These are phyloP conservation scores for Ustulina deusta DNA, from an alignment of 2,329 filamentous ascomycete species.

Conservation along the genomic window DNA sequence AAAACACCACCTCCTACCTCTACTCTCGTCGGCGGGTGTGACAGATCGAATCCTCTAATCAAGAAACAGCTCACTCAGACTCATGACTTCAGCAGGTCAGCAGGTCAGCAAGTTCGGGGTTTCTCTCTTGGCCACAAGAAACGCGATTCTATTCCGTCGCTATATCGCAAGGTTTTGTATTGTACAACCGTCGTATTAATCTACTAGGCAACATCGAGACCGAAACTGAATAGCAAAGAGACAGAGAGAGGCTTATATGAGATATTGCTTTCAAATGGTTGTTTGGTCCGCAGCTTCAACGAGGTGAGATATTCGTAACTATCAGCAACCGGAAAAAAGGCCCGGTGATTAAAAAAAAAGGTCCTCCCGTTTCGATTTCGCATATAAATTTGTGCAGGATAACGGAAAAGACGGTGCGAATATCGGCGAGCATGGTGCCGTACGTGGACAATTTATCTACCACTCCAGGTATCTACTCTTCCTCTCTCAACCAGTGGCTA, in stretches of 20 bases:
- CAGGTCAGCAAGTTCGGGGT: not conserved
- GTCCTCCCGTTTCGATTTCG: not conserved
- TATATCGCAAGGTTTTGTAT: constrained; percentile 23
- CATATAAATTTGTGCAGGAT: not conserved
- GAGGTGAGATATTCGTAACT: constrained; percentile 1
- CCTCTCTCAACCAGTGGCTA: not conserved
- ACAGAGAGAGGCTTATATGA: not conserved
- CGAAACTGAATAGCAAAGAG: not conserved
- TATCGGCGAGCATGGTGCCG: constrained; percentile 16
- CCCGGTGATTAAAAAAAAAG: too few species aligned
- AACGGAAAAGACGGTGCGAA: not conserved
- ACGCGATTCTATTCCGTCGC: constrained; percentile 24
- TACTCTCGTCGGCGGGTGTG: not conserved
- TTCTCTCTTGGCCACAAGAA: not conserved
- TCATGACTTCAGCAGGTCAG: constrained; percentile 12
- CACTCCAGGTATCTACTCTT: too few species aligned
- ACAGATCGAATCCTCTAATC: constrained; percentile 11
- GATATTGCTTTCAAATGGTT: not conserved
- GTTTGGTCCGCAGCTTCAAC: constrained; percentile 3
- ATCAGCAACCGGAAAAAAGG: not conserved
- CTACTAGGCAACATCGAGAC: not conserved
- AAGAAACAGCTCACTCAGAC: constrained; percentile 3
- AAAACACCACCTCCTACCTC: constrained; percentile 6
- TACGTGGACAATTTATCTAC: not conserved
- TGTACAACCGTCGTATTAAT: constrained; percentile 13